A percentile compares a stretch with the other conserved stretches of the same genome.
Evolutionary conservation across 2,329 filamentous ascomycete genomes (phyloP).

Genomic region (Pyrenochaeta sp.): DNA sequence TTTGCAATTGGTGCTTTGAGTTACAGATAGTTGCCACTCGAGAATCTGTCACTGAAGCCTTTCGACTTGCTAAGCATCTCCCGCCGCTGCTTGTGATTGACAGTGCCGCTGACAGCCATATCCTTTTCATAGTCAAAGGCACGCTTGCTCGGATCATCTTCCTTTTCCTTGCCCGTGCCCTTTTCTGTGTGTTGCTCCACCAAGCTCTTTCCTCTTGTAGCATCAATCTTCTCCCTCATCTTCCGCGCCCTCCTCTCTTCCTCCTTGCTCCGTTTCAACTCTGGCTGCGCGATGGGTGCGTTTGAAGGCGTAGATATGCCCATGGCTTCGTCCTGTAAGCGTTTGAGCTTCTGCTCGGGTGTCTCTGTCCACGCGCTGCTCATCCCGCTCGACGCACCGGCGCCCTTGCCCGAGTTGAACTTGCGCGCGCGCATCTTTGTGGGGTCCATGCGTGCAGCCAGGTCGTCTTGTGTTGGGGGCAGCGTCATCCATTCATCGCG

Average conservation of each 20-base stretch:
- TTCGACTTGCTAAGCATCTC: constrained; percentile 82
- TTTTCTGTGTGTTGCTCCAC: constrained; percentile 58
- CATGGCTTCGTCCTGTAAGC: constrained; percentile 82
- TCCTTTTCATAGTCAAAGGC: constrained; percentile 94
- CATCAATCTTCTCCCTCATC: constrained; percentile 65
- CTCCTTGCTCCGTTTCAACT: constrained; percentile 48
- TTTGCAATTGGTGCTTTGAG: neutral
- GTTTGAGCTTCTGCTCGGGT: constrained; percentile 83
- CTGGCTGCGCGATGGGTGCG: constrained; percentile 26
- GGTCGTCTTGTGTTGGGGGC: constrained; percentile 59
- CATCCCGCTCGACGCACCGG: constrained; percentile 59
- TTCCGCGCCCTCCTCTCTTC: constrained; percentile 58
- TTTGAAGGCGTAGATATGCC: constrained; percentile 66
- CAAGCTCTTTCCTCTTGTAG: constrained; percentile 53
- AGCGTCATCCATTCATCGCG: constrained; percentile 75
- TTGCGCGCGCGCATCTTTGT: constrained; percentile 83
- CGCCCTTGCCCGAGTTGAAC: constrained; percentile 76
- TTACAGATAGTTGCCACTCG: constrained; percentile 71
- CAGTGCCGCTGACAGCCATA: constrained; percentile 78
- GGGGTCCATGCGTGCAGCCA: constrained; percentile 74
- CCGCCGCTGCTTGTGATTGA: constrained; percentile 76
- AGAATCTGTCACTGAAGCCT: constrained; percentile 83
- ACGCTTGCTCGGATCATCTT: constrained; percentile 87
- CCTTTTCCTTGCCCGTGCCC: constrained; percentile 69
- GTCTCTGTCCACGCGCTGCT: constrained; percentile 87